phyloP scores from a whole-genome alignment of 78 protist species.

The Emiliania huxleyi region DNA sequence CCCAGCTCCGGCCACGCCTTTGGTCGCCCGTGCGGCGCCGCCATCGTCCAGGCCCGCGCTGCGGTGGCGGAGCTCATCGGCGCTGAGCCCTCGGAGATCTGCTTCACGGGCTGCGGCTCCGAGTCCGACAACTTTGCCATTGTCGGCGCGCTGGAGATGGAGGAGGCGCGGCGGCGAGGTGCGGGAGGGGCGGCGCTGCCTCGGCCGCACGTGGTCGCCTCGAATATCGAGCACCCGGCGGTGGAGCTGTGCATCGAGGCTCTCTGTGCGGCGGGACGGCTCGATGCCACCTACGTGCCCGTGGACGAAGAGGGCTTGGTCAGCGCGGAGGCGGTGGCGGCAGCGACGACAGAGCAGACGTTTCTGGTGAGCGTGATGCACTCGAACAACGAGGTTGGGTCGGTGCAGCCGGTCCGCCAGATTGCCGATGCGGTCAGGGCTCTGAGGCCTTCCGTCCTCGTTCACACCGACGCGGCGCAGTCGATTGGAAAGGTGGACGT shows the following conservation, averaged over 20 bases:
- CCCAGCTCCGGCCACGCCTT: neutral
- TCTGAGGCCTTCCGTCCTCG: neutral
- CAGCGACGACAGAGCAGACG: neutral
- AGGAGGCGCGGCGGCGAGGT: neutral
- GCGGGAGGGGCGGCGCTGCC: neutral
- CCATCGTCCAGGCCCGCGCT: neutral
- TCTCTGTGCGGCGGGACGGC: neutral
- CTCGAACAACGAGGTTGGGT: conserved; percentile 8
- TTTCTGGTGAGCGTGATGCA: neutral
- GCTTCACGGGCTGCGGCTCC: conserved; percentile 11
- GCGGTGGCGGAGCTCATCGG: neutral
- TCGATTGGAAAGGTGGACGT: conserved; percentile 32
- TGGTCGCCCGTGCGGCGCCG: neutral
- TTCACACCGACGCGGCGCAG: conserved; percentile 30
- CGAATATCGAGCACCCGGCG: neutral
- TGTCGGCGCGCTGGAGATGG: neutral
- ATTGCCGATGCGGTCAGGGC: neutral
- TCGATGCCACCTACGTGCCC: neutral
- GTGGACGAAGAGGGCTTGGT: conserved; percentile 2
- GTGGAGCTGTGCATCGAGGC: neutral
- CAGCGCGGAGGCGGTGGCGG: neutral
- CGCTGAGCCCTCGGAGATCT: neutral
- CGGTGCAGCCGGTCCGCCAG: neutral
- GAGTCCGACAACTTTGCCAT: conserved; percentile 17
- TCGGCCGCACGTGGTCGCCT: neutral